Conservation (phyloP, 139 green algal species). For the Edaphochlamys debaryana region DNA sequence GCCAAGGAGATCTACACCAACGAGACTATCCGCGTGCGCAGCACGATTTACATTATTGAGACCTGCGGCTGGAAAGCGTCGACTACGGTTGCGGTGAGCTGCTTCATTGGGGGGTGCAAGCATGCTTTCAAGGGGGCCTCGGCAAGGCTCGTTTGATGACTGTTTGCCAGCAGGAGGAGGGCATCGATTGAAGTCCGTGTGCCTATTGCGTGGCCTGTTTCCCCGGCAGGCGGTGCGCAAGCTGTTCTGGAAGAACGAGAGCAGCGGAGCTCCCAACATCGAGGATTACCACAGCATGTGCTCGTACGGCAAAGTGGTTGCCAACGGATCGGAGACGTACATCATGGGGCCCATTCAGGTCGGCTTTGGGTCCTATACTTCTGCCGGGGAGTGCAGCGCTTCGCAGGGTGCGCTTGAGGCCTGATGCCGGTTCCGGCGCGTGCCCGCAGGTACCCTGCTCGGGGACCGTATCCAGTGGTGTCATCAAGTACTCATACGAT, state of each 20-base stretch:
- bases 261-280: constrained; percentile 2
- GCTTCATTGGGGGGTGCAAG: too few relatives aligned
- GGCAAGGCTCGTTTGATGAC: not conserved
- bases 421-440: too few relatives aligned
- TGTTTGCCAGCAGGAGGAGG: too few relatives aligned
- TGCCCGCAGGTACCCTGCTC: constrained; percentile 4
- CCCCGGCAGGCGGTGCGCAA: not conserved
- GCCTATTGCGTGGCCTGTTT: not conserved
- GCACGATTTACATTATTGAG: constrained; percentile 10
- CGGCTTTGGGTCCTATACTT: too few relatives aligned
- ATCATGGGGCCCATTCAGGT: not conserved
- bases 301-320: constrained; percentile 25
- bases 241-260: not conserved
- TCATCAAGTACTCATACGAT: not conserved
- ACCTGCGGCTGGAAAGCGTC: constrained; percentile 11
- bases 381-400: not conserved
- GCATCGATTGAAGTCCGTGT: too few relatives aligned
- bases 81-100: not conserved
- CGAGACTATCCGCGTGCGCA: not conserved
- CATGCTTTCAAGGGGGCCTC: not conserved
- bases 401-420: too few relatives aligned
- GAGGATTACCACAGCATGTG: not conserved
- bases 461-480: not conserved
- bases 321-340: not conserved
- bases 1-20: constrained; percentile 18